Conservation (phyloP, 1,284 basidiomycete species). For the Ganoderma lucidum region DNA sequence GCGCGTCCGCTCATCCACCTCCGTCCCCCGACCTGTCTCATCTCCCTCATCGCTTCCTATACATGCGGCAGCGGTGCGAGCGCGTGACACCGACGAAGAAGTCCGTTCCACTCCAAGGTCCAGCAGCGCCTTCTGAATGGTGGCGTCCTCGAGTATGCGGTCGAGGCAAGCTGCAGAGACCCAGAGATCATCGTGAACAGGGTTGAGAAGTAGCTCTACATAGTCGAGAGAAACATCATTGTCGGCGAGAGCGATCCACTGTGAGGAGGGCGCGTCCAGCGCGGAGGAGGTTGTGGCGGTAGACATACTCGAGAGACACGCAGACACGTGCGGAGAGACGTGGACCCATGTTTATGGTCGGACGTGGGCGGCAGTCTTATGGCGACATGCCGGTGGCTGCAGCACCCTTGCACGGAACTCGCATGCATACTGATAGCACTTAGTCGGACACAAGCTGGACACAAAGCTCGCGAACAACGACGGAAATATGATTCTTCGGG, state of each 20-base stretch:
- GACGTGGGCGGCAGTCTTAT: slow-evolving; percentile 32
- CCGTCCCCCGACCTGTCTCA: slow-evolving; percentile 14
- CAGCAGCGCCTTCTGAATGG: slow-evolving; percentile 64
- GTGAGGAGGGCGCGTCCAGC: slow-evolving; percentile 39
- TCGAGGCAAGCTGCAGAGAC: slow-evolving; percentile 76
- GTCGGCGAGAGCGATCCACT: slow-evolving; percentile 66
- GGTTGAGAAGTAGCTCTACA: slow-evolving; percentile 57
- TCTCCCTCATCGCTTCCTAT: slow-evolving; percentile 38
- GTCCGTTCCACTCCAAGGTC: slow-evolving; percentile 70
- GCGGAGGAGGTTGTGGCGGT: slow-evolving; percentile 32
- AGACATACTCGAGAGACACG: slow-evolving; percentile 37
- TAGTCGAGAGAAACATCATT: slow-evolving; percentile 58
- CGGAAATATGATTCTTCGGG: slow-evolving; percentile 1
- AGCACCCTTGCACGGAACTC: not conserved
- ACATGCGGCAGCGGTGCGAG: slow-evolving; percentile 45
- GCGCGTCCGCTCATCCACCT: slow-evolving; percentile 28
- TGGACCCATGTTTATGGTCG: slow-evolving; percentile 27
- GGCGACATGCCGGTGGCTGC: slow-evolving; percentile 7
- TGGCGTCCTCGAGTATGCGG: slow-evolving; percentile 65
- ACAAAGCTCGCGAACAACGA: not conserved
- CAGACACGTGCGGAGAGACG: slow-evolving; percentile 44
- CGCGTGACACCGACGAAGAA: slow-evolving; percentile 53
- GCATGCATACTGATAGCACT: not conserved
- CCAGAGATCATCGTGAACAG: slow-evolving; percentile 74
- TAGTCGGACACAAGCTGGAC: not conserved